Evolutionary conservation across 495 filamentous ascomycete genomes (phyloP), one percentile per base, ranked within the genome.

Genomic region (Jackrogersella minutella): DNA sequence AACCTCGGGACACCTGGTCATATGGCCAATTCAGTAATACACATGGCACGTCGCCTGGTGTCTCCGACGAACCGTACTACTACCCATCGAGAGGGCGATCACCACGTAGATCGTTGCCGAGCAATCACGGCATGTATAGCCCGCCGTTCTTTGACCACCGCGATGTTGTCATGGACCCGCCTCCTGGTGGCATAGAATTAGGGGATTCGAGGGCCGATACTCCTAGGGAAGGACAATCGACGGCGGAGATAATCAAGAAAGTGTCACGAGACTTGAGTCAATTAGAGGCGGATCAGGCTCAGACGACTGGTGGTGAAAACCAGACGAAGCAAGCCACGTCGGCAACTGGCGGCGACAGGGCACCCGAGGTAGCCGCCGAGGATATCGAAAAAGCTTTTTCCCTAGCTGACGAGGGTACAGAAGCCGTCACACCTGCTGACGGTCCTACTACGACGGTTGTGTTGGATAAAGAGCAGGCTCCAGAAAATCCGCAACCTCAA

Each of bases 11-110:
- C 64, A 71, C 70, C 10, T 80, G 77, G 75, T 59, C 75, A 36
- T 78, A 70, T 47, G 61, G 44, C 22, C 49, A 60, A 8, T 64
- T 56, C 30, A 64, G 64, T 64, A 46, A 66, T 51, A 66, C 72
- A 46, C 70, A 69, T 55, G 44, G 57, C 39, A 62, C 64, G 36
- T 64, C 72, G 31, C 64, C 66, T 16, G 64, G 54, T 21, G 51
- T 69, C n/a, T 58, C 72, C 3, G 75, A 79, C 6, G 77, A 79
- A 1, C 50, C 70, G 9, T 72, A 44, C 54, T 77, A 74, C 58
- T 80, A 81, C 37, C 78, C 78, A 14, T 62, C 69, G 21, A 66
- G 81, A 21, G 81, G 81, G 13, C 73, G 81, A 50, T 83, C 81
- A 19, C 80, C 81, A 0, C 77, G 79, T 3, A 80, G 79, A 28